Evolutionary conservation across 2,329 filamentous ascomycete genomes (phyloP), one percentile per base, ranked within the genome.

Genomic region (Colletotrichum sp.): DNA sequence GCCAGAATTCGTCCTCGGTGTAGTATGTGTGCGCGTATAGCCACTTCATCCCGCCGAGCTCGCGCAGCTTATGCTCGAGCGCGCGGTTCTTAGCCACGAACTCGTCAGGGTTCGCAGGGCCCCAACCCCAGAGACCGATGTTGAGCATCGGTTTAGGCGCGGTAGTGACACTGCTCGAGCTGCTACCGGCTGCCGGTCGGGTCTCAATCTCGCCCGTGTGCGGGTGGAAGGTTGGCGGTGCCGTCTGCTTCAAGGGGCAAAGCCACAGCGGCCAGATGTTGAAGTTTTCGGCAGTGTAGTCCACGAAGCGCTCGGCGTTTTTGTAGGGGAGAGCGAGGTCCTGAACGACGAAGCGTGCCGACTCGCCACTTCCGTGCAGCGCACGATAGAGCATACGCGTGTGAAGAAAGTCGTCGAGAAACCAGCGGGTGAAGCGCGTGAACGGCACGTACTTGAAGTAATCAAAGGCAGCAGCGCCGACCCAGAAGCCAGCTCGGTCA

Each of bases 11-110:
- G 1, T 89, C 85, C 80, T 94, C 90, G n/a, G 90, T 89, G 83
- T 97, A 97, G 85, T 96, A 97, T 0, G 94, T 94, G 80, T 96
- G 94, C 4, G 95, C 95, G 83, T 98, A 97, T 15, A 97, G 87
- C 94, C 95, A 97, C 86, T 97, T 97, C 87, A 94, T 91, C 4
- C 95, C 95, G 62, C 93, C 92, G 1, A 97, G 89, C 78, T 91
- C 88, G 64, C 87, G 87, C 6, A 96, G 90, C 81, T 94, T 93
- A 24, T 87, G 85, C 85, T 97, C 95, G 24, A 97, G 88, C 58
- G 88, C 88, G 36, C 93, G 90, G 84, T 97, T 97, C 79, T 91
- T 91, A 52, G 84, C 82, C 3, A 96, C 87, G 80, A 96, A 96
- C n/a, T 88, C 87, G 2, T 84, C 83, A 43, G 85, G 85, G 65